Base-by-base conservation (phyloP, 176 grass and related monocot species). In the Aegilops sharonensis region DNA sequence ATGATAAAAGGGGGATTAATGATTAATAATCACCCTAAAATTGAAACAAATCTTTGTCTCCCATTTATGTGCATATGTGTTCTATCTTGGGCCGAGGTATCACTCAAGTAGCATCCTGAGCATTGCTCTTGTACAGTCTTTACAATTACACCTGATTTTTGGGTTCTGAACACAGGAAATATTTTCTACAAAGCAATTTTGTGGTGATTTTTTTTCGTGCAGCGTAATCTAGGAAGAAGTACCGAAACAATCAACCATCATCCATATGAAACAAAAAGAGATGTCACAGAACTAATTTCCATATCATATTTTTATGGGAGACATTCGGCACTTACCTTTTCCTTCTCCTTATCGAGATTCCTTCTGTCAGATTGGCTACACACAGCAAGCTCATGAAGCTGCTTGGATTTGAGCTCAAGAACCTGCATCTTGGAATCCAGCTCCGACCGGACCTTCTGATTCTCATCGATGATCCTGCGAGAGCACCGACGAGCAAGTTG, bases 401-500 rank as follows among this genome's bases (percentile, higher is more conserved):
- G 35, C 77, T 79, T 63, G 0, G 77, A 64, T 39, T 39, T 62
- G 11, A 80, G 6, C 23, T 91, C 84, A 14, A 91, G 85, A 37
- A 88, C 89, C 70, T 87, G 64, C 47, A 78, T 83, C 79, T 89
- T 91, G 66, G 73, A 78, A 6, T 89, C 89, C 56, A 94, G 64
- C 15, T 91, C 87, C 48, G 69, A 69, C 29, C 89, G 78, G 72
- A 89, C 61, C 5, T 77, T 91, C 66, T 81, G 80, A 72, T 94
- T 91, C 78, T 94, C 92, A 36, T 82, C 80, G 15, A 87, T 79
- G 52, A 94, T 88, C 83, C 20, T 91, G 37, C 37, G 89, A 11
- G 89, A 94, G 78, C 89, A 87, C 60, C 84, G 81, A 32, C 89
- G 87, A 82, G 89, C 80, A 80, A 85, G 70, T 65, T 85, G 84